Percentiles rank a stretch among this genome's conserved stretches.
Conservation (phyloP, 805 yeast species). For the Candida maltosa region DNA sequence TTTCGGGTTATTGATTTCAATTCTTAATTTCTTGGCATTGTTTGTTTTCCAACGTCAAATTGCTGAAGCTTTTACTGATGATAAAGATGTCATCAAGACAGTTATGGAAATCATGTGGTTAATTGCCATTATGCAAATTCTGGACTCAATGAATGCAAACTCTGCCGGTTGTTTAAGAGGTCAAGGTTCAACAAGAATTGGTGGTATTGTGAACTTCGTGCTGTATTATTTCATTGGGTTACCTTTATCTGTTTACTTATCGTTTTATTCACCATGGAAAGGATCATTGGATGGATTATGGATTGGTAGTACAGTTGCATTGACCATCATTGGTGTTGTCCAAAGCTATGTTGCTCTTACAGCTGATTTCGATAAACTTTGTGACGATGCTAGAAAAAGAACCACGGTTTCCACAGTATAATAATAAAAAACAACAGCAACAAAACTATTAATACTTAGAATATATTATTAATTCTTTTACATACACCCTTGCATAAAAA, state of each 20-base stretch:
- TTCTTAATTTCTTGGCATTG: slow-evolving; percentile 28
- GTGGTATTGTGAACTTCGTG: slow-evolving; percentile 54
- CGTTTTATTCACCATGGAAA: slow-evolving; percentile 46
- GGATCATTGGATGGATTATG: slow-evolving; percentile 60
- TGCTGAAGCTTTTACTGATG: slow-evolving; percentile 53
- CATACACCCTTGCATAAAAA: not conserved
- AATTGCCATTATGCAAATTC: slow-evolving; percentile 65
- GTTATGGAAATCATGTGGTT: slow-evolving; percentile 56
- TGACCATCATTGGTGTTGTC: slow-evolving; percentile 44
- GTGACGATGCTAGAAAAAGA: slow-evolving; percentile 37
- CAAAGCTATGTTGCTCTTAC: slow-evolving; percentile 37
- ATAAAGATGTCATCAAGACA: slow-evolving; percentile 50
- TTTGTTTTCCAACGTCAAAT: slow-evolving; percentile 30
- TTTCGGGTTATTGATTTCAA: slow-evolving; percentile 34
- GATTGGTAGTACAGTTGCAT: slow-evolving; percentile 57
- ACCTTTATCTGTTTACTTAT: slow-evolving; percentile 54
- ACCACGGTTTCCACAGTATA: slow-evolving; percentile 17
- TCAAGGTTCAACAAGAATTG: slow-evolving; percentile 68
- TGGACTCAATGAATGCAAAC: slow-evolving; percentile 67
- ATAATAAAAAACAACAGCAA: not conserved
- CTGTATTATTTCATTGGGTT: slow-evolving; percentile 62
- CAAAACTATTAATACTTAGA: slow-evolving; percentile 1
- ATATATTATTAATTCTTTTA: not conserved
- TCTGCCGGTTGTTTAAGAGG: slow-evolving; percentile 78
- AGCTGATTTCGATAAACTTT: slow-evolving; percentile 34